Evolutionary conservation across 208 protist species (phyloP).

Genomic region (Leishmania amazonensis): DNA sequence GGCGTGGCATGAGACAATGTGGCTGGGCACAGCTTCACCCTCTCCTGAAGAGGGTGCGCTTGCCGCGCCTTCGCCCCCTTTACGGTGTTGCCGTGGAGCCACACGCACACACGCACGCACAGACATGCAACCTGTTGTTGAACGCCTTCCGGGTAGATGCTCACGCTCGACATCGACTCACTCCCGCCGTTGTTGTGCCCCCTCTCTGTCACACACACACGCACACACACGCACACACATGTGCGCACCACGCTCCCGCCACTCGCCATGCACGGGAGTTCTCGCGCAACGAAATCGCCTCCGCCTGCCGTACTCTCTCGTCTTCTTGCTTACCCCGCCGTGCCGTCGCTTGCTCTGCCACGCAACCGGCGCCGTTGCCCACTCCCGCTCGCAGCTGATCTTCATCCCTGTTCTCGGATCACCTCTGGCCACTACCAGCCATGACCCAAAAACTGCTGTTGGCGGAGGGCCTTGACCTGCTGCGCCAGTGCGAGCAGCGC

Average conservation of each 20-base stretch:
- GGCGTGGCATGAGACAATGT: not conserved
- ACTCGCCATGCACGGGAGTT: not conserved
- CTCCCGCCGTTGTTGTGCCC: not conserved
- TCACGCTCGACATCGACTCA: not conserved
- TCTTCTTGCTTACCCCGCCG: not conserved
- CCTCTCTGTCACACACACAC: not conserved
- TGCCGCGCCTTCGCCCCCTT: not conserved
- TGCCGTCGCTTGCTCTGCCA: not conserved
- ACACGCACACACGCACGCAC: not conserved
- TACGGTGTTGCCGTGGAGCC: not conserved
- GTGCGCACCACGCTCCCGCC: no score
- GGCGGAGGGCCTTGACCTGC: constrained; percentile 75
- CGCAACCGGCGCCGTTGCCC: not conserved
- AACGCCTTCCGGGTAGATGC: not conserved
- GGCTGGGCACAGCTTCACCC: not conserved
- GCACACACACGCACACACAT: not conserved
- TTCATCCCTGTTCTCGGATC: not conserved
- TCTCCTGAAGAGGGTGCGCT: not conserved
- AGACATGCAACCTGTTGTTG: not conserved
- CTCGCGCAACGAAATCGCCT: not conserved
- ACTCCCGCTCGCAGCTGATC: not conserved
- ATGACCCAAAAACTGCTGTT: constrained; percentile 84
- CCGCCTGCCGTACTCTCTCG: not conserved
- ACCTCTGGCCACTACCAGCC: not conserved
- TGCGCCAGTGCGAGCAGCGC: constrained; percentile 67